phyloP scores from a whole-genome alignment of 768 basidiomycete species.

The Gymnopilus junonius region DNA sequence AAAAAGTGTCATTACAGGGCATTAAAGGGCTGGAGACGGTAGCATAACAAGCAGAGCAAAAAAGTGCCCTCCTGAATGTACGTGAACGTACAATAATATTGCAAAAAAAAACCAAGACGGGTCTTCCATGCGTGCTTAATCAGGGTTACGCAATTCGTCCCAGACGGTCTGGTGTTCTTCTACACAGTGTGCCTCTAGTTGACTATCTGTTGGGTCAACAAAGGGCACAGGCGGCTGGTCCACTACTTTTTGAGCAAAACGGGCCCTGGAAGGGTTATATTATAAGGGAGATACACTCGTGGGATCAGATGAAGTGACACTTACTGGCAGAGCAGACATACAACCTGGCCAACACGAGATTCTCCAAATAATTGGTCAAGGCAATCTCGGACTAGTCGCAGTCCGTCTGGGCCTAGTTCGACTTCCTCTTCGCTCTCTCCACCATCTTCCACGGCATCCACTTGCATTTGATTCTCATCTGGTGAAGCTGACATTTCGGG shows the following conservation, averaged over 20 bases:
- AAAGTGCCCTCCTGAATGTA: neutral
- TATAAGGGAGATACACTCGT: neutral
- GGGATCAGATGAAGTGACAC: constrained; percentile 24
- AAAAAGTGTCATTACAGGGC: neutral
- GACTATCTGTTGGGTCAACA: constrained; percentile 40
- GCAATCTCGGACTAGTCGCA: constrained; percentile 44
- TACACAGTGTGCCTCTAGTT: constrained; percentile 52
- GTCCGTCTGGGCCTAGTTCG: constrained; percentile 46
- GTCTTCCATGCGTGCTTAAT: neutral
- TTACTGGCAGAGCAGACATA: constrained; percentile 59
- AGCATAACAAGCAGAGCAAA: neutral
- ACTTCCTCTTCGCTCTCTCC: constrained; percentile 40
- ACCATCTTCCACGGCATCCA: constrained; percentile 27
- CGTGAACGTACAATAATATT: neutral
- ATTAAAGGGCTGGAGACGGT: neutral
- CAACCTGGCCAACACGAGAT: constrained; percentile 32
- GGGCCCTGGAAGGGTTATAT: constrained; percentile 32
- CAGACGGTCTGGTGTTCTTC: constrained; percentile 54
- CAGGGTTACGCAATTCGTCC: constrained; percentile 40
- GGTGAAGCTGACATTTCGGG: neutral
- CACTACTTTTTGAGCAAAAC: constrained; percentile 33
- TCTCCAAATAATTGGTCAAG: constrained; percentile 46
- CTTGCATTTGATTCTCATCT: constrained; percentile 9
- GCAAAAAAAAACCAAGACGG: neutral
- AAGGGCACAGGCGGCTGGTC: constrained; percentile 39